Evolutionary conservation across 345 rosid species (phyloP).

Genomic region (Euclidium syriacum): DNA sequence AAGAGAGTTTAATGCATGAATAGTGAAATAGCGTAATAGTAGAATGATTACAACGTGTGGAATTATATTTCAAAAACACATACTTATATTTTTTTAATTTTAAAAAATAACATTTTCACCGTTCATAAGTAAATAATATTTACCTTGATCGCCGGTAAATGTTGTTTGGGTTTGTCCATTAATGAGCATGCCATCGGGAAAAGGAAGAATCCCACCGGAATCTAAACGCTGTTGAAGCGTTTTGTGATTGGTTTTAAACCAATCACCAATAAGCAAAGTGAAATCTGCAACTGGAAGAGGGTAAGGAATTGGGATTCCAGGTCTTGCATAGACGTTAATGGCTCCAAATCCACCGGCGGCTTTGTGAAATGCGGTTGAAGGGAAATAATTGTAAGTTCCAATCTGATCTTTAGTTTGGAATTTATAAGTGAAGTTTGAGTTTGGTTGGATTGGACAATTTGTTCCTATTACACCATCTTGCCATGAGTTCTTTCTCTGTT

Average conservation of each 20-base stretch:
- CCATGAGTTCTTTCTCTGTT: constrained; percentile 88
- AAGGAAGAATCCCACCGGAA: constrained; percentile 63
- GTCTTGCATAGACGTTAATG: constrained; percentile 53
- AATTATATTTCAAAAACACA: too few relatives aligned
- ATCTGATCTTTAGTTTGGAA: constrained; percentile 93
- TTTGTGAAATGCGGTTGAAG: constrained; percentile 73
- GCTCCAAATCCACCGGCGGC: constrained; percentile 89
- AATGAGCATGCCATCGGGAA: constrained; percentile 59
- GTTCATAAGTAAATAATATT: too few relatives aligned
- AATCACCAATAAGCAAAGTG: constrained; percentile 79
- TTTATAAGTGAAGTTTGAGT: constrained; percentile 73
- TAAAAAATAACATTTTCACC: too few relatives aligned
- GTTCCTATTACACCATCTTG: constrained; percentile 86
- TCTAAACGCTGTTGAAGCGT: constrained; percentile 36
- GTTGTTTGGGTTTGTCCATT: constrained; percentile 51
- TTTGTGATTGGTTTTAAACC: constrained; percentile 74
- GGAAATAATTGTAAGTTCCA: constrained; percentile 74
- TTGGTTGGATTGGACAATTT: constrained; percentile 81
- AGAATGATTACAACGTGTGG: too few relatives aligned
- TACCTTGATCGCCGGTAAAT: constrained; percentile 67
- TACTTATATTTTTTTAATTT: too few relatives aligned
- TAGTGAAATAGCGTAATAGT: too few relatives aligned
- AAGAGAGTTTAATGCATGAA: too few relatives aligned
- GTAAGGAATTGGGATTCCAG: constrained; percentile 74
- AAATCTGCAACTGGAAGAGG: constrained; percentile 61